Percentiles rank a stretch among this genome's conserved stretches.
Conservation (phyloP, 805 yeast genomes). For the Hanseniaspora occidentalis region DNA sequence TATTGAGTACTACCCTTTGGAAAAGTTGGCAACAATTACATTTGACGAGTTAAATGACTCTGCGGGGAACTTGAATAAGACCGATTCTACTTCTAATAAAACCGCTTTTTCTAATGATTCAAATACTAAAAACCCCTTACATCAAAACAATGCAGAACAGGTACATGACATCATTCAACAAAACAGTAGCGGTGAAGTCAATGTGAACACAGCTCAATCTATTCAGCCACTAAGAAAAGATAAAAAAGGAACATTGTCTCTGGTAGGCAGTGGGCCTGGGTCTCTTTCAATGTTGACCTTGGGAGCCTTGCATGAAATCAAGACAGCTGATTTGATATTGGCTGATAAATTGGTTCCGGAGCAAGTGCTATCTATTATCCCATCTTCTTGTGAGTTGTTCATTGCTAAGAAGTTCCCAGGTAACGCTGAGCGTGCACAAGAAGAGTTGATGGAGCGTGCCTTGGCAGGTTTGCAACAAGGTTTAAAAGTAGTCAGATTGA, state of each 20-base stretch:
- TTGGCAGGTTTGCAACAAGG: slow-evolving; percentile 53
- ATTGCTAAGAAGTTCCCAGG: slow-evolving; percentile 95
- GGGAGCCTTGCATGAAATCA: slow-evolving; percentile 73
- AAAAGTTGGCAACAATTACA: slow-evolving; percentile 45
- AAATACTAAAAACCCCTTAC: neutral
- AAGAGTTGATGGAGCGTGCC: slow-evolving; percentile 67
- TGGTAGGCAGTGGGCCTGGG: slow-evolving; percentile 96
- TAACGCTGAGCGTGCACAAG: slow-evolving; percentile 87
- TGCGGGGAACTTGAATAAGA: too few species aligned
- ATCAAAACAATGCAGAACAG: neutral
- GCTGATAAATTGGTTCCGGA: slow-evolving; percentile 92
- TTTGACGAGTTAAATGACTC: slow-evolving; percentile 26
- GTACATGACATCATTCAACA: too few species aligned
- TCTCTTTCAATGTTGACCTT: slow-evolving; percentile 67
- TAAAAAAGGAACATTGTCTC: slow-evolving; percentile 37
- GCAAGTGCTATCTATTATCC: slow-evolving; percentile 73
- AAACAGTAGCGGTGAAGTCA: neutral
- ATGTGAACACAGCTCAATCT: neutral
- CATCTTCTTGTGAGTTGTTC: slow-evolving; percentile 57
- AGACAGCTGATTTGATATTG: slow-evolving; percentile 68
- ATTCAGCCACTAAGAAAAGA: neutral
- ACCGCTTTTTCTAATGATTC: too few species aligned
- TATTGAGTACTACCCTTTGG: slow-evolving; percentile 80
- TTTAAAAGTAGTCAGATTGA: slow-evolving; percentile 70
- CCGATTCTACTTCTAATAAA: too few species aligned